These are phyloP conservation scores for Dactylellina sp. DNA, from an alignment of 2,329 filamentous ascomycete genomes.

Conservation along the genomic window DNA sequence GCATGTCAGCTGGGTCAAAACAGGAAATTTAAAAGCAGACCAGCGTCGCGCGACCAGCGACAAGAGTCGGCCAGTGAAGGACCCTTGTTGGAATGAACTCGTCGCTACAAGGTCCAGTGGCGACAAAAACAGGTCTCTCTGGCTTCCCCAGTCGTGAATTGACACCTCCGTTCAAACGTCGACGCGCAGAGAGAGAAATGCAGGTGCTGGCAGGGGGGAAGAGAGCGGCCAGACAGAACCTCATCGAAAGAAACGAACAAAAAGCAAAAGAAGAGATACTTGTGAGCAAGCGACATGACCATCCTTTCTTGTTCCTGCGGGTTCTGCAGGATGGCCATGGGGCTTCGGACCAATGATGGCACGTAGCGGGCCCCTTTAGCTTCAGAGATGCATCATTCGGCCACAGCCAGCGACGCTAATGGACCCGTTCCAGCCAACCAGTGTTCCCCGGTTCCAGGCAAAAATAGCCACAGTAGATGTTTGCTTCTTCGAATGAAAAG, in stretches of 20 bases:
- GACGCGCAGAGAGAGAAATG: constrained; percentile 26
- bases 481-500: constrained; percentile 31
- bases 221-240: constrained; percentile 35
- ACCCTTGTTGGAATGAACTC: too few species aligned
- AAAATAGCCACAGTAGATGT: constrained; percentile 36
- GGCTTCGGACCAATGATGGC: constrained; percentile 45
- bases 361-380: constrained; percentile 43
- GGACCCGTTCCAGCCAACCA: constrained; percentile 48
- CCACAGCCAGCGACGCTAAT: constrained; percentile 39
- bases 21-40: constrained; percentile 5
- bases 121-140: constrained; percentile 11
- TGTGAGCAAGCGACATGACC: background rate
- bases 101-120: background rate
- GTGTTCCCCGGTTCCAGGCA: constrained; percentile 46
- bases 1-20: constrained; percentile 30
- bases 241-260: constrained; percentile 42
- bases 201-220: constrained; percentile 24
- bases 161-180: constrained; percentile 29
- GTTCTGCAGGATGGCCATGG: constrained; percentile 38
- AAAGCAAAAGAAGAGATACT: constrained; percentile 15
- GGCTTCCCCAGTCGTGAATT: constrained; percentile 20
- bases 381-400: constrained; percentile 29
- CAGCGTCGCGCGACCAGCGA: background rate
- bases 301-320: constrained; percentile 19
- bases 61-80: too few species aligned